These are phyloP conservation scores for Rhinocladiella mackenziei DNA, from an alignment of 2,329 filamentous ascomycete genomes.

Conservation along the genomic window DNA sequence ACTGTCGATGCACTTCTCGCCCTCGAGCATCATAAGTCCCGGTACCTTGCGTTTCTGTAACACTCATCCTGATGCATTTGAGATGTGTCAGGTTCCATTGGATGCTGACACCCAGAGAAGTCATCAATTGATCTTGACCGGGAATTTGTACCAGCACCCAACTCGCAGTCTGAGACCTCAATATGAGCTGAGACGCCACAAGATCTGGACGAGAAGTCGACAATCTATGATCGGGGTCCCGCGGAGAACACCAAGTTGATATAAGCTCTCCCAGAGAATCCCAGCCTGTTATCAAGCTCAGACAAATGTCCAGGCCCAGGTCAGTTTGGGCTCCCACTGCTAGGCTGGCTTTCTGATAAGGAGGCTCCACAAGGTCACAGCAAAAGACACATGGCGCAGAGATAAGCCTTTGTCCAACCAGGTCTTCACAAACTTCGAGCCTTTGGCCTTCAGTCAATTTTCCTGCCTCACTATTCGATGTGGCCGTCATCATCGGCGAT, in stretches of 20 bases:
- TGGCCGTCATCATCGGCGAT: too few relatives aligned
- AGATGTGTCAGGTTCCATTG: neutral
- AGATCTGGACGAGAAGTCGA: conserved; percentile 8
- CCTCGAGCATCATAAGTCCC: neutral
- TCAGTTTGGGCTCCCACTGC: conserved; percentile 1
- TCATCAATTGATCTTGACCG: too few relatives aligned
- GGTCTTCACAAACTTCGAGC: conserved; percentile 2
- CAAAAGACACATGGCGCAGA: conserved; percentile 8
- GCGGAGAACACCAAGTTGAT: conserved; percentile 15
- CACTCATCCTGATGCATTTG: neutral
- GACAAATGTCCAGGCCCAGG: neutral
- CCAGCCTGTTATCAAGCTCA: conserved; percentile 9
- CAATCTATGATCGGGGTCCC: conserved; percentile 8
- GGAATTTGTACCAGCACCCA: too few relatives aligned
- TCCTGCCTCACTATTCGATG: too few relatives aligned
- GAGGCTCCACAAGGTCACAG: conserved; percentile 14
- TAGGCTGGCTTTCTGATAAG: conserved; percentile 13
- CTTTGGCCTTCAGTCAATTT: neutral
- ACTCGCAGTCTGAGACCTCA: neutral
- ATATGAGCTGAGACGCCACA: neutral
- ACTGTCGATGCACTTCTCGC: neutral
- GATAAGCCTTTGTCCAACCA: conserved; percentile 24
- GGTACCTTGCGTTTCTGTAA: neutral
- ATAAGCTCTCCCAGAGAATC: neutral
- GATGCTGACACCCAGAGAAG: too few relatives aligned